Evolutionary conservation across 768 basidiomycete species (phyloP).

Genomic region (Hemileccinum impolitum): DNA sequence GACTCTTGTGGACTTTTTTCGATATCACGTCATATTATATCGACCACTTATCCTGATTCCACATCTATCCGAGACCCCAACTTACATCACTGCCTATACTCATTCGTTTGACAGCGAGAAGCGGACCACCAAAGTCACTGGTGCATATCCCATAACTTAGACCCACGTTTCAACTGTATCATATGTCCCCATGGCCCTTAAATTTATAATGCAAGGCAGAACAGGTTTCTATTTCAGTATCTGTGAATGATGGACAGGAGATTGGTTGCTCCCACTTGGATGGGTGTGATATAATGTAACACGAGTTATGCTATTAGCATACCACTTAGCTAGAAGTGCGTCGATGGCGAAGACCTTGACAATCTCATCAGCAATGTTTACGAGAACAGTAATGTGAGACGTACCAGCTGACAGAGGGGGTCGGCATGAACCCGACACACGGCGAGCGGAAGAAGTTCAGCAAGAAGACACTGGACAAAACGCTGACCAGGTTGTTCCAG

Average conservation of each 20-base stretch:
- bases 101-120: constrained; percentile 7
- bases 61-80: constrained; percentile 1
- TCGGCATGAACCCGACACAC: constrained; percentile 1
- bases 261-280: not conserved
- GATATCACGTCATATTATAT: constrained; percentile 77
- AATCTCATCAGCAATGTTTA: constrained; percentile 1
- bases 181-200: constrained; percentile 11
- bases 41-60: constrained; percentile 48
- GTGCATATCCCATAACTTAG: constrained; percentile 14
- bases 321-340: constrained; percentile 8
- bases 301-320: not conserved
- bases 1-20: constrained; percentile 90
- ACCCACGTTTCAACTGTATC: constrained; percentile 22
- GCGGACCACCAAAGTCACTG: constrained; percentile 2
- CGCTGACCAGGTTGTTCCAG: constrained; percentile 6
- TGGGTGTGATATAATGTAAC: constrained; percentile 7
- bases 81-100: constrained; percentile 9
- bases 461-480: constrained; percentile 14
- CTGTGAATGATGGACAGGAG: not conserved
- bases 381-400: not conserved
- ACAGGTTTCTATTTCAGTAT: not conserved
- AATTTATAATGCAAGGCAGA: constrained; percentile 10
- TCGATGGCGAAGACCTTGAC: constrained; percentile 15
- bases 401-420: constrained; percentile 17
- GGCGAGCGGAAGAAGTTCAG: constrained; percentile 5